phyloP scores from a whole-genome alignment of 169 alveolate species.

The Plasmodium relictum region DNA sequence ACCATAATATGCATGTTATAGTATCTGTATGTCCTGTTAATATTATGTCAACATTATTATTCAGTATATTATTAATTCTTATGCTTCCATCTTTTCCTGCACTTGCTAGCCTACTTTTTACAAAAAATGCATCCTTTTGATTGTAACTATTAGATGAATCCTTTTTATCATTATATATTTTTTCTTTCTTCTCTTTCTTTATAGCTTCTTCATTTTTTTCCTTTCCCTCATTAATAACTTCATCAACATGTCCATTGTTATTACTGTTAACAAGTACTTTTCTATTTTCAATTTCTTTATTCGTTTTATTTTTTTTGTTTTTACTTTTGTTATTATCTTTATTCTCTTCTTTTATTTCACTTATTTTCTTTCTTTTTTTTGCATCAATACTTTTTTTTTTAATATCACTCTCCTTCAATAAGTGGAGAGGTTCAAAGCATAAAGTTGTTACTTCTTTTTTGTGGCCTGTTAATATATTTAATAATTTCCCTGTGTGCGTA shows the following conservation, averaged over 20 bases:
- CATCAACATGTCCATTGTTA: neutral
- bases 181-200: neutral
- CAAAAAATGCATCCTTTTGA: conserved; percentile 13
- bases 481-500: conserved; percentile 79
- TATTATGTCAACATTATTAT: conserved; percentile 85
- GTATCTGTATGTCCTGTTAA: conserved; percentile 94
- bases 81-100: conserved; percentile 92
- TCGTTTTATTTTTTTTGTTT: neutral
- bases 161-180: neutral
- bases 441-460: conserved; percentile 87
- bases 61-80: conserved; percentile 93
- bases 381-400: conserved; percentile 1
- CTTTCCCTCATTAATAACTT: neutral
- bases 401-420: conserved; percentile 62
- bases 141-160: neutral
- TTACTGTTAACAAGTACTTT: neutral
- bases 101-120: conserved; percentile 64
- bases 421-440: conserved; percentile 93
- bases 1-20: conserved; percentile 96
- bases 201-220: neutral
- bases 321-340: neutral
- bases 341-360: neutral
- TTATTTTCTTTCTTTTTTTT: conserved; percentile 18
- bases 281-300: neutral
- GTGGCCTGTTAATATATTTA: conserved; percentile 75